These are phyloP conservation scores for Bryopsis sp. DNA, from an alignment of 139 green algal genomes.

Conservation along the genomic window DNA sequence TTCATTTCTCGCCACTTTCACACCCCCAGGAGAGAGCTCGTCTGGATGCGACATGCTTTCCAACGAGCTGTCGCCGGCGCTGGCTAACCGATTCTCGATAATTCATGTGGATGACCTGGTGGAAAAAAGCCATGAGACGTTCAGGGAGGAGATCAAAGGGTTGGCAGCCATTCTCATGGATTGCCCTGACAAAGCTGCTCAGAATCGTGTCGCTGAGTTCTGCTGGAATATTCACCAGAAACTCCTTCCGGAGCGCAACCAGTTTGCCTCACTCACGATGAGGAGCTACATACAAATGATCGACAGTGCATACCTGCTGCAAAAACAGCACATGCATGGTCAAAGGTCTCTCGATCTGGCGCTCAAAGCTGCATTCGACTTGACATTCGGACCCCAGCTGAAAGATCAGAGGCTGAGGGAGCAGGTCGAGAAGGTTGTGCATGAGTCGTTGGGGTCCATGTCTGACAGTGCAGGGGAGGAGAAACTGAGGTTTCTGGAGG, in stretches of 20 bases:
- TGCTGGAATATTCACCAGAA: neutral
- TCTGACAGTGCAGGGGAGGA: too few species aligned
- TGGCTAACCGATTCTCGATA: constrained; percentile 25
- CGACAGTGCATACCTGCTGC: constrained; percentile 15
- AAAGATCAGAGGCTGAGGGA: neutral
- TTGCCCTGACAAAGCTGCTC: neutral
- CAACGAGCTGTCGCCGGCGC: constrained; percentile 21
- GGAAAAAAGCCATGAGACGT: neutral
- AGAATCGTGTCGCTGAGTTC: neutral
- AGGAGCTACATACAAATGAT: constrained; percentile 17
- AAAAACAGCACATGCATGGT: too few species aligned
- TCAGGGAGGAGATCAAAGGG: neutral
- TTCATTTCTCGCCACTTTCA: neutral
- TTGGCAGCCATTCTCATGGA: neutral
- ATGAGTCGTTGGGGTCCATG: neutral
- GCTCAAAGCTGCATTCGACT: neutral
- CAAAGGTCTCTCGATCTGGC: neutral
- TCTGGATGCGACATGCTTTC: neutral
- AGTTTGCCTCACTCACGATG: constrained; percentile 17
- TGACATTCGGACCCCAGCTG: neutral
- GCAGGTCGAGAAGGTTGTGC: neutral
- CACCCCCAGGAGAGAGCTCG: too few species aligned
- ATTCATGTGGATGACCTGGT: constrained; percentile 22
- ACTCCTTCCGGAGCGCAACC: too few species aligned
- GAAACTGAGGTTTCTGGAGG: constrained; percentile 8